phyloP scores from a whole-genome alignment of 2,329 filamentous ascomycete species.

The Alternaria arbusti region DNA sequence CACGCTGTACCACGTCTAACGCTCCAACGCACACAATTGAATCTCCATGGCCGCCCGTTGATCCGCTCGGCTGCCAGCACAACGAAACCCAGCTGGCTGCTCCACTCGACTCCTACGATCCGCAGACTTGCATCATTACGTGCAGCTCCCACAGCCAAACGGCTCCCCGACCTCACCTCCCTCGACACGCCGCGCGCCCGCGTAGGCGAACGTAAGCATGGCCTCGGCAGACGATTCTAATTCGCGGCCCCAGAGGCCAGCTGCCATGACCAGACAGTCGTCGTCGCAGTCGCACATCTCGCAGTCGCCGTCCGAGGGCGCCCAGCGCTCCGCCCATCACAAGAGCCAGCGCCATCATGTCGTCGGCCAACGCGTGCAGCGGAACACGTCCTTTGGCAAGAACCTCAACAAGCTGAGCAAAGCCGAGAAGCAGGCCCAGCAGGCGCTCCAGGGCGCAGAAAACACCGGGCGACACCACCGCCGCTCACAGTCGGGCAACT shows the following conservation, averaged over 20 bases:
- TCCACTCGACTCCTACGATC: conserved; percentile 11
- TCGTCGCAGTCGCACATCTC: conserved; percentile 47
- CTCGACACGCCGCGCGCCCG: conserved; percentile 24
- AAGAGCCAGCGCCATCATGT: conserved; percentile 50
- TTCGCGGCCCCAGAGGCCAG: conserved; percentile 46
- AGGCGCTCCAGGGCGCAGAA: conserved; percentile 35
- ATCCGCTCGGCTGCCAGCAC: conserved; percentile 20
- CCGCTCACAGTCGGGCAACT: conserved; percentile 48
- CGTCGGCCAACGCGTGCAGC: conserved; percentile 49
- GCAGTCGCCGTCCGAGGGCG: conserved; percentile 47
- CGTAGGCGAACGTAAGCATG: conserved; percentile 42
- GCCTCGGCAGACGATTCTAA: conserved; percentile 42
- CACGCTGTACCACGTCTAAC: conserved; percentile 36
- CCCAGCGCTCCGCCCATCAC: conserved; percentile 33
- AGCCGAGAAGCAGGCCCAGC: conserved; percentile 29
- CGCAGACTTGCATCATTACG: conserved; percentile 11
- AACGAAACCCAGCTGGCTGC: conserved; percentile 16
- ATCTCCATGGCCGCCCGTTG: conserved; percentile 31
- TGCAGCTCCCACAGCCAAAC: conserved; percentile 20
- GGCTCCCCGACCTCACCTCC: conserved; percentile 12
- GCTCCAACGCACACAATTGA: conserved; percentile 38
- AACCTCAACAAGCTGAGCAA: conserved; percentile 52
- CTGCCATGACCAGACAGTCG: conserved; percentile 45
- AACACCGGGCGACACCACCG: conserved; percentile 43
- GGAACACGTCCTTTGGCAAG: conserved; percentile 51